These are phyloP conservation scores for Trichoderma erinaceum DNA, from an alignment of 495 filamentous ascomycete genomes.

Conservation along the genomic window DNA sequence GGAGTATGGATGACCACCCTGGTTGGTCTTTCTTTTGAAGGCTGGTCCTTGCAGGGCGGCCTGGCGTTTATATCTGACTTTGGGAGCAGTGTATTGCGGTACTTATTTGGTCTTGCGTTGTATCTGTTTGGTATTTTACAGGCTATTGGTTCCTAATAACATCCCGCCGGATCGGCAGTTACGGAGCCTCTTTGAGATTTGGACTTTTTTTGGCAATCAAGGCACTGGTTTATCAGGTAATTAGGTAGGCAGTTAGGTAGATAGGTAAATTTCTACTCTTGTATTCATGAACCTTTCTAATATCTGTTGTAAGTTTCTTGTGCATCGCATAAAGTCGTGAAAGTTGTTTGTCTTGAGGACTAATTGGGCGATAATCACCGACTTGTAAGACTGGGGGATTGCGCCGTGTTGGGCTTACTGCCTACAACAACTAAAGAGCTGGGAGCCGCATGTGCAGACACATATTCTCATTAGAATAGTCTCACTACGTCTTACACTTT, in stretches of 20 bases:
- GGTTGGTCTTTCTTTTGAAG: background rate
- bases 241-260: conserved; percentile 5
- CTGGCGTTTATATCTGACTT: background rate
- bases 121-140: background rate
- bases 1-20: background rate
- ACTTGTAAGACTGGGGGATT: no score
- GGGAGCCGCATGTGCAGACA: no score
- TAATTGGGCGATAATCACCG: no score
- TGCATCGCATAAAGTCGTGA: background rate
- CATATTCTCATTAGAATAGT: no score
- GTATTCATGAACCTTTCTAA: background rate
- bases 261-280: background rate
- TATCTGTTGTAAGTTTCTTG: background rate
- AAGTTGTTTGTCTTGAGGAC: no score
- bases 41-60: background rate
- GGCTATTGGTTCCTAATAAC: background rate
- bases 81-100: background rate
- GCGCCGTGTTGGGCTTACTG: no score
- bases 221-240: background rate
- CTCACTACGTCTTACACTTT: no score
- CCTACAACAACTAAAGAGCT: no score
- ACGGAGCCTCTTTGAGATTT: conserved; percentile 15
- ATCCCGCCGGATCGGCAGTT: background rate
- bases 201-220: background rate
- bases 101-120: background rate